Percentiles rank a stretch among this genome's conserved stretches.
Conservation (phyloP, 306 rosid species). For the Quercus engelmannii region DNA sequence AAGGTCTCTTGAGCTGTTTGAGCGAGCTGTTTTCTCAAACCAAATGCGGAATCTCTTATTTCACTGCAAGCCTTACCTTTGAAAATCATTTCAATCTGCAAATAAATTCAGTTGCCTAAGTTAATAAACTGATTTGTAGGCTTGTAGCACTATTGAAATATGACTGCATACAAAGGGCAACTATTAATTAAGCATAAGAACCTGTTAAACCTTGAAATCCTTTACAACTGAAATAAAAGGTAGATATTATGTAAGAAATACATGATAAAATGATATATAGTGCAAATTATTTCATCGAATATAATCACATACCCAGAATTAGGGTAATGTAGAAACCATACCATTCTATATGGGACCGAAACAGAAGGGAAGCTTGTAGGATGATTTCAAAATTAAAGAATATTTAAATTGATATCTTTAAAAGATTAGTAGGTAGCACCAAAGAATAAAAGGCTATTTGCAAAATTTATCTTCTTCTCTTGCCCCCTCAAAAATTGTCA, state of each 20-base stretch:
- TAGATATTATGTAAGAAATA: neutral
- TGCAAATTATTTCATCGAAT: neutral
- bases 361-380: neutral
- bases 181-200: neutral
- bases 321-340: neutral
- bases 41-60: slow-evolving; percentile 71
- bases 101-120: slow-evolving; percentile 9
- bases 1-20: slow-evolving; percentile 85
- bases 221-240: neutral
- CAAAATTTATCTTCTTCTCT: neutral
- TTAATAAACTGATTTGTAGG: slow-evolving; percentile 11
- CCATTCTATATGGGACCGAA: neutral
- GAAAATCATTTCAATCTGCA: slow-evolving; percentile 78
- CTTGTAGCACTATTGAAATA: neutral
- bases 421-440: neutral
- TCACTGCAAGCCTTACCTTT: slow-evolving; percentile 76
- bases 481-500: too few relatives aligned
- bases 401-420: neutral
- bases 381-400: neutral
- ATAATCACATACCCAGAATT: neutral
- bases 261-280: neutral
- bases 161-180: neutral
- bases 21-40: slow-evolving; percentile 83
- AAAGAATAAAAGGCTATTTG: neutral
- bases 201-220: neutral